These are phyloP conservation scores for Kalanchoe fedtschenkoi DNA, from an alignment of 164 flowering plant species.

Conservation along the genomic window DNA sequence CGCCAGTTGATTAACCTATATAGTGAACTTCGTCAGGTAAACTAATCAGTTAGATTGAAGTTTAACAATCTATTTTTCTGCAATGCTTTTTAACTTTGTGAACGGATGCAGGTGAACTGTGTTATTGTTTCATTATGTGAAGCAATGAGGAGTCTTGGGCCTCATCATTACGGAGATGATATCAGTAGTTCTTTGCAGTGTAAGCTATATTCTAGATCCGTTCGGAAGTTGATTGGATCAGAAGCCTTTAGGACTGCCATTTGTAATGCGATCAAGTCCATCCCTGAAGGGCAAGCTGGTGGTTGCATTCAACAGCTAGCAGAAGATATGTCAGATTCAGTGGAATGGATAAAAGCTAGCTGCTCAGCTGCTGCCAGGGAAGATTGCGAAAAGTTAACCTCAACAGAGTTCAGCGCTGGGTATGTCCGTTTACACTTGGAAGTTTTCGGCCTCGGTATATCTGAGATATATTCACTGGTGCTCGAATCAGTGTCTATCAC, in stretches of 20 bases:
- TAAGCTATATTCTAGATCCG: slow-evolving; percentile 36
- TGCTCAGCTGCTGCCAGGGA: slow-evolving; percentile 15
- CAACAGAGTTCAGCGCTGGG: slow-evolving; percentile 5
- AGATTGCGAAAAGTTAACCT: slow-evolving; percentile 12
- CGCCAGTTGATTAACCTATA: slow-evolving; percentile 56
- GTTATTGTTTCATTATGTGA: slow-evolving; percentile 59
- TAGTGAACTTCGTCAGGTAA: slow-evolving; percentile 89
- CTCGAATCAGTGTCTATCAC: slow-evolving; percentile 56
- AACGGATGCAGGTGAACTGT: slow-evolving; percentile 45
- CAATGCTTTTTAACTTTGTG: slow-evolving; percentile 5
- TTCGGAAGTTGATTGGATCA: slow-evolving; percentile 40
- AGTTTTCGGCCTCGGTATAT: slow-evolving; percentile 51
- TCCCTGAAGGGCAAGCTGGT: slow-evolving; percentile 90
- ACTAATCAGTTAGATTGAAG: slow-evolving; percentile 8
- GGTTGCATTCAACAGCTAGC: slow-evolving; percentile 39
- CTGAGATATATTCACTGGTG: slow-evolving; percentile 54
- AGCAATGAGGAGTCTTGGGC: slow-evolving; percentile 41
- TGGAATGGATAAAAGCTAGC: slow-evolving; percentile 53
- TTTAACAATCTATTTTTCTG: background rate
- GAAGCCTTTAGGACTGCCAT: slow-evolving; percentile 47
- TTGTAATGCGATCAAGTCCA: slow-evolving; percentile 39
- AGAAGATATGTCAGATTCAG: slow-evolving; percentile 50
- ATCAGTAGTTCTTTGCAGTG: slow-evolving; percentile 12
- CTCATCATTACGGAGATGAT: slow-evolving; percentile 18
- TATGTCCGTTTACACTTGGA: slow-evolving; percentile 28